Conservation (phyloP, 1,284 basidiomycete genomes). For the Taiwanofungus camphoratus region DNA sequence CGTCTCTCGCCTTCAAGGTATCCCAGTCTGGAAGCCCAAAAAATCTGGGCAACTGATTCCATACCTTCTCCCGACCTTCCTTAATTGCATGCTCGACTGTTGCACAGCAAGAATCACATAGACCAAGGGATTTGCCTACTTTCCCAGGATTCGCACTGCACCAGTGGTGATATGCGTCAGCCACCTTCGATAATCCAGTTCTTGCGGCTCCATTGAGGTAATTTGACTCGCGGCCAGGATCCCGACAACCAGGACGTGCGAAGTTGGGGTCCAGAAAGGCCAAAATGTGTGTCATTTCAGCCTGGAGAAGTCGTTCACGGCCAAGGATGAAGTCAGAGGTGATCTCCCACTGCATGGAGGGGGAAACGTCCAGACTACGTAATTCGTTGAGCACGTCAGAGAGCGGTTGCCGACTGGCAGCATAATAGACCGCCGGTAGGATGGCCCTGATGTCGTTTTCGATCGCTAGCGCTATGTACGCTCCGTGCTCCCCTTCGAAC, state of each 20-base stretch:
- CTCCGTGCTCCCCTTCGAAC: constrained; percentile 11
- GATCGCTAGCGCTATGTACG: constrained; percentile 11
- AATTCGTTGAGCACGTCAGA: constrained; percentile 7
- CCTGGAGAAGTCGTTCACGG: constrained; percentile 9
- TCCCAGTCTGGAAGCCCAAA: constrained; percentile 10
- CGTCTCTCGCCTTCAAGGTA: constrained; percentile 5
- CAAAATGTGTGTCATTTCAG: constrained; percentile 7
- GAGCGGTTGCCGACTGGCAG: constrained; percentile 8
- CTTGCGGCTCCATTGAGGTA: background rate
- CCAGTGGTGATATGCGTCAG: constrained; percentile 5
- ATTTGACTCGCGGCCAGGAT: background rate
- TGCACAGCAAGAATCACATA: constrained; percentile 2
- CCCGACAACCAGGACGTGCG: constrained; percentile 9
- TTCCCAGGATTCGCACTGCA: constrained; percentile 4
- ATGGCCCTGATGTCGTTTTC: constrained; percentile 13
- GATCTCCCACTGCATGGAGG: constrained; percentile 6
- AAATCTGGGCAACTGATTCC: constrained; percentile 6
- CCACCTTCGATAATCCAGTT: background rate
- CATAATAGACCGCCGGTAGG: constrained; percentile 13
- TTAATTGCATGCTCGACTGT: constrained; percentile 4
- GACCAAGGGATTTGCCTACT: background rate
- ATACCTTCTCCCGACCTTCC: constrained; percentile 3
- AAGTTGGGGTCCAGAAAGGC: constrained; percentile 12
- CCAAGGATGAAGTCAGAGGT: constrained; percentile 11
- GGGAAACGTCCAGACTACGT: constrained; percentile 6